Conservation (phyloP, 139 green algal species). For the Dunaliella primolecta region DNA sequence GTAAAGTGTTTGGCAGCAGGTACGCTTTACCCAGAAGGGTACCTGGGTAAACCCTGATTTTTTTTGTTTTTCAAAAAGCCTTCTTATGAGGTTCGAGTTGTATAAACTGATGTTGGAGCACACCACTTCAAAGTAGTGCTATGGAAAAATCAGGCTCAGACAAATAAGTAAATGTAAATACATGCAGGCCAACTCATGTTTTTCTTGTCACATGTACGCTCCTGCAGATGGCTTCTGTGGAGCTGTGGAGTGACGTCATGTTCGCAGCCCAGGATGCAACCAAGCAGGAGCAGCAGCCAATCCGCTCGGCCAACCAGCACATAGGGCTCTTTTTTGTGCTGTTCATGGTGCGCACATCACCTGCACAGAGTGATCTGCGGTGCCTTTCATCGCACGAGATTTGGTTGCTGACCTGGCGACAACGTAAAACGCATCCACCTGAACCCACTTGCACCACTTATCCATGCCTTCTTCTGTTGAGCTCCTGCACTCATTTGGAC, state of each 20-base stretch:
- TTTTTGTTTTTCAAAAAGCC: too few relatives aligned
- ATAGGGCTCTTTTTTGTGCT: conserved; percentile 56
- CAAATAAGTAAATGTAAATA: too few relatives aligned
- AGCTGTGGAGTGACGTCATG: conserved; percentile 57
- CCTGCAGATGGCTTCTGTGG: conserved; percentile 16
- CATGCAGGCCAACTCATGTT: too few relatives aligned
- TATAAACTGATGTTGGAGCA: not conserved
- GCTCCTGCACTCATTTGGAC: not conserved
- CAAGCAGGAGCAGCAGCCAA: conserved; percentile 48
- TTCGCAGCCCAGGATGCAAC: conserved; percentile 51
- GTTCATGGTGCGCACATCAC: conserved; percentile 42
- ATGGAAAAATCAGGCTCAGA: too few relatives aligned
- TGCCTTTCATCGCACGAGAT: too few relatives aligned
- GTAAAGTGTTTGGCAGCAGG: too few relatives aligned
- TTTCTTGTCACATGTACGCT: not conserved
- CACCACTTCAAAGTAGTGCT: not conserved
- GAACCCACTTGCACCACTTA: not conserved
- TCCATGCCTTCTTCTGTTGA: too few relatives aligned
- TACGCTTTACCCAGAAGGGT: too few relatives aligned
- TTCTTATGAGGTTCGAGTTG: too few relatives aligned
- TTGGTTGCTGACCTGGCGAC: too few relatives aligned
- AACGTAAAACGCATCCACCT: not conserved
- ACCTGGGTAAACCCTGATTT: not conserved
- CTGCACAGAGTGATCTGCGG: not conserved
- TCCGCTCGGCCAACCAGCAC: conserved; percentile 29